Evolutionary conservation across 306 rosid species (phyloP), one percentile per base, ranked within the genome.

Genomic region (Sesbania bispinosa): DNA sequence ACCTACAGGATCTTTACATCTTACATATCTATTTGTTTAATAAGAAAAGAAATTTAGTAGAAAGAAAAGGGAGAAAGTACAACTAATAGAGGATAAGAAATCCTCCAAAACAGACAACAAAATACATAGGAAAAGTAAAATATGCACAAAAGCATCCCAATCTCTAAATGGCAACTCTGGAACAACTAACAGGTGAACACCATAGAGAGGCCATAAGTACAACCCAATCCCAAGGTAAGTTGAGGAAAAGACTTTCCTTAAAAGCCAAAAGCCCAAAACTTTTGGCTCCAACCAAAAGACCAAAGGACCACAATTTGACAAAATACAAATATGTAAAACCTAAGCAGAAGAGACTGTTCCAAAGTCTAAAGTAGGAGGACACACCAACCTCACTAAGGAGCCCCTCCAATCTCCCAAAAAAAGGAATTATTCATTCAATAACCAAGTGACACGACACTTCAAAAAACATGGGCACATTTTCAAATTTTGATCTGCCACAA

Each of bases 151-250:
- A 61, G 27, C 48, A 36, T 10, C 5, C 21, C 15, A 35, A 21
- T 33, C 47, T 6, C 47, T 7, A 41, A n/a, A 33, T 38, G 50
- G 50, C n/a, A 58, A 32, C 64, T 6, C 30, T 21, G 4, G 26
- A 62, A 39, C 52, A 62, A 39, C 20, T 52, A 62, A 27, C 6
- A 41, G 21, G n/a, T 23, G 35, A 38, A 62, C 36, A 23, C 18
- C 15, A 33, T 0, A 59, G 7, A 33, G 14, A 59, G 27, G 29
- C n/a, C 45, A 66, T 7, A 21, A 69, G 18, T 6, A 5, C 68
- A 43, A 60, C 46, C 67, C 33, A 23, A 59, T 29, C 68, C 77
- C 23, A 43, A 71, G 27, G 42, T 60, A 59, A 7, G 48, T 16
- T 53, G 43, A 38, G 24, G 53, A 15, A 52, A 51, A 39, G 52